These are phyloP conservation scores for Hordeum pubiflorum DNA, from an alignment of 202 grass and related monocot species.

Conservation along the genomic window DNA sequence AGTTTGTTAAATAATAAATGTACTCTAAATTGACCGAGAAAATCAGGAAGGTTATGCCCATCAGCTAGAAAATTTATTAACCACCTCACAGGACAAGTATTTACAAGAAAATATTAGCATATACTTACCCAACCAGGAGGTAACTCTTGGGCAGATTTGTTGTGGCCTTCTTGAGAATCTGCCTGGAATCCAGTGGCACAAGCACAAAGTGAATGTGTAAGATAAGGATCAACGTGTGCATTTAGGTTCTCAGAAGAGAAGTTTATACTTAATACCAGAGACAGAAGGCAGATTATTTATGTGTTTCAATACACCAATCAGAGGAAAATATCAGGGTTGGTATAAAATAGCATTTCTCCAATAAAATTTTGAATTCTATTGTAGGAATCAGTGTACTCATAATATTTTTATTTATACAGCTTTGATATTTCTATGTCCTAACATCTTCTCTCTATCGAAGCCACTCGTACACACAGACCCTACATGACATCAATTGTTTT, in stretches of 20 bases:
- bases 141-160: constrained; percentile 28
- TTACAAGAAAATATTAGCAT: neutral
- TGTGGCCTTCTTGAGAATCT: constrained; percentile 26
- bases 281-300: neutral
- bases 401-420: neutral
- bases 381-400: neutral
- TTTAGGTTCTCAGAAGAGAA: neutral
- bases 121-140: constrained; percentile 79
- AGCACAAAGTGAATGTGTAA: neutral
- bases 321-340: neutral
- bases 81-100: neutral
- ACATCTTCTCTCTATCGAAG: neutral
- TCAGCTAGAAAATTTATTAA: constrained; percentile 21
- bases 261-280: neutral
- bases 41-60: neutral
- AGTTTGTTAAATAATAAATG: neutral
- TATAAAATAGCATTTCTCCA: neutral
- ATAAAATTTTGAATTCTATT: neutral
- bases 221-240: constrained; percentile 10
- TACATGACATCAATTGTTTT: constrained; percentile 13
- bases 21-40: neutral
- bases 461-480: neutral
- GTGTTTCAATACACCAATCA: neutral
- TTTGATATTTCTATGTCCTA: neutral
- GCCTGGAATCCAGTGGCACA: constrained; percentile 25